Base-by-base conservation (phyloP, 2,329 filamentous ascomycete species). In the Trichoderma guizhouense region DNA sequence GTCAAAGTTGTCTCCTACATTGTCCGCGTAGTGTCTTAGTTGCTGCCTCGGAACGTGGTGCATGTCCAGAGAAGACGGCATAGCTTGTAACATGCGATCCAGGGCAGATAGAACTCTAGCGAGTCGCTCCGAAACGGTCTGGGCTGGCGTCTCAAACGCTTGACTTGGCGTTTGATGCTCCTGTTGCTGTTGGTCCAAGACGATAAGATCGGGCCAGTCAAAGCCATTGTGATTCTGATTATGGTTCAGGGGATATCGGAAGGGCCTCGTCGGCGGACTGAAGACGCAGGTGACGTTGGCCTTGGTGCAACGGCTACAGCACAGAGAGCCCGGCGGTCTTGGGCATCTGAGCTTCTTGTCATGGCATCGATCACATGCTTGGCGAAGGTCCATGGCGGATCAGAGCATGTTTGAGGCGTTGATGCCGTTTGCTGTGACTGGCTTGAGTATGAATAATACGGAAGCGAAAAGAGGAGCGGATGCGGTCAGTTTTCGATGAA, bases 301-400 rank as follows among this genome's bases (percentile, higher is more conserved):
- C 73, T 82, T 85, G 26, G 78, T 73, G 73, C 84, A 86, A 34
- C 84, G 81, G 9, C 78, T 78, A 73, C 84, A 86, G 12, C 76
- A 75, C 7, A 76, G 70, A 32, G 79, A 79, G 0, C 81, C 81
- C 0, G 78, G 72, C 32, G 80, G 78, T 68, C 84, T 84, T 6
- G 82, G 82, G 65, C 84, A 86, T 76, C 81, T 80, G 14, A 86
- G 78, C 75, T 86, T 86, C 51, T 86, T 85, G 21, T 80, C 79
- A 72, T 86, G 84, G 53, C 85, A 86, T 53, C 84, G 78, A 75
- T 84, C 82, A 72, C 82, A 85, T 15, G 82, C 81, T 34, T 79
- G 76, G 18, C 82, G 77, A 15, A 65, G 67, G 28, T 69, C 67
- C 57, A 70, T 70, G 57, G 28, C n/a, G 55, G 18, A 34, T 60